Evolutionary conservation across 106 monocot species (phyloP).

Genomic region (Dendrobium officinale): DNA sequence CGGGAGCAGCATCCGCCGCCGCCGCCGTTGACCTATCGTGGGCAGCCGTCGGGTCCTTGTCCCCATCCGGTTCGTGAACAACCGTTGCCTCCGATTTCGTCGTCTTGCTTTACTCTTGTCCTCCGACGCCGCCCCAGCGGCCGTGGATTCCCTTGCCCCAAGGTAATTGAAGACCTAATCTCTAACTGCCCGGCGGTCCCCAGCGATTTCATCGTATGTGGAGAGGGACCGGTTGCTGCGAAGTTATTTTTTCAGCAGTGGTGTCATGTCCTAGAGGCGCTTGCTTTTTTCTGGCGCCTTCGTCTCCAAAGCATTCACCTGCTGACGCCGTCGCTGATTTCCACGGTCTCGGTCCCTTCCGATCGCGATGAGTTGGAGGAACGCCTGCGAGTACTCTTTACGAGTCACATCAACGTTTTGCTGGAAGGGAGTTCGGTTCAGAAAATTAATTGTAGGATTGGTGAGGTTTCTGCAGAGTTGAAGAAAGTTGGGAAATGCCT

Average conservation of each 20-base stretch:
- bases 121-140: neutral
- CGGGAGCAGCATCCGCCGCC: no score
- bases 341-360: neutral
- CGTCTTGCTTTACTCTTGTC: conserved; percentile 5
- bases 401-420: conserved; percentile 18
- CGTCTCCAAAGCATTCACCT: conserved; percentile 20
- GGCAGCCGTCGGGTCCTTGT: neutral
- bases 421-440: conserved; percentile 12
- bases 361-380: conserved; percentile 11
- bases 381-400: conserved; percentile 22
- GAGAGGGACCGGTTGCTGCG: conserved; percentile 3
- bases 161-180: conserved; percentile 11
- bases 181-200: conserved; percentile 7
- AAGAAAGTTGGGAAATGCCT: conserved; percentile 8
- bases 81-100: neutral
- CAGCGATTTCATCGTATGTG: neutral
- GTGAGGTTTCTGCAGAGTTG: conserved; percentile 16
- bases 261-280: conserved; percentile 31
- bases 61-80: neutral
- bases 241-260: conserved; percentile 19
- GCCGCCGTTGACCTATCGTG: neutral
- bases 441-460: conserved; percentile 15
- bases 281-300: conserved; percentile 33
- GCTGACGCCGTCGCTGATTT: neutral
- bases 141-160: neutral